Conservation (phyloP, 805 yeast species). For the Torulaspora quercuum region DNA sequence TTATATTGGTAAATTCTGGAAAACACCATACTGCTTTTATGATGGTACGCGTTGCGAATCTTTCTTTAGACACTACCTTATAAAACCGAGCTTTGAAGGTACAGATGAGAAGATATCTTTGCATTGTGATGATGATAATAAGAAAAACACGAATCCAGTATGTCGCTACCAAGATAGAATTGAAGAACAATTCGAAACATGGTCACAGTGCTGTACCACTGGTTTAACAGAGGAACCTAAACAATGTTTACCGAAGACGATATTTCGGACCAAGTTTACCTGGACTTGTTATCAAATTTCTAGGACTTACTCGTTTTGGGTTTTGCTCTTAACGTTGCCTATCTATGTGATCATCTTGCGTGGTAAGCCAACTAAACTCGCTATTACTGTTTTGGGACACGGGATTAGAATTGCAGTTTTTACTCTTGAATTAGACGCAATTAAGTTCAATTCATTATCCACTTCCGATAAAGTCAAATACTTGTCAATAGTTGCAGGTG, state of each 20-base stretch:
- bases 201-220: neutral
- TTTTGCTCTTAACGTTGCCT: too few species aligned
- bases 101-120: neutral
- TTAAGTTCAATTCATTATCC: too few species aligned
- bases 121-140: neutral
- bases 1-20: constrained; percentile 2
- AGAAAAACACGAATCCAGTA: too few species aligned
- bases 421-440: too few species aligned
- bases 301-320: too few species aligned
- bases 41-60: constrained; percentile 2
- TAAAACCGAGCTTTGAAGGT: neutral
- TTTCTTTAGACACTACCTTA: constrained; percentile 2
- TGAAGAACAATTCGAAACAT: neutral
- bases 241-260: neutral
- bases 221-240: neutral
- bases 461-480: constrained; percentile 2
- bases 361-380: too few species aligned
- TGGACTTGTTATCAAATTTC: neutral
- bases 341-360: too few species aligned
- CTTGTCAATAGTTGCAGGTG: constrained; percentile 1
- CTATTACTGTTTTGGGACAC: too few species aligned
- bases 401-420: too few species aligned
- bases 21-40: constrained; percentile 4
- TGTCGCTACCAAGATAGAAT: constrained; percentile 2
- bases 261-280: neutral